A percentile compares a stretch with the other conserved stretches of the same genome.
Evolutionary conservation across 2,329 filamentous ascomycete species (phyloP).

Genomic region (Herpotrichia juniperi): DNA sequence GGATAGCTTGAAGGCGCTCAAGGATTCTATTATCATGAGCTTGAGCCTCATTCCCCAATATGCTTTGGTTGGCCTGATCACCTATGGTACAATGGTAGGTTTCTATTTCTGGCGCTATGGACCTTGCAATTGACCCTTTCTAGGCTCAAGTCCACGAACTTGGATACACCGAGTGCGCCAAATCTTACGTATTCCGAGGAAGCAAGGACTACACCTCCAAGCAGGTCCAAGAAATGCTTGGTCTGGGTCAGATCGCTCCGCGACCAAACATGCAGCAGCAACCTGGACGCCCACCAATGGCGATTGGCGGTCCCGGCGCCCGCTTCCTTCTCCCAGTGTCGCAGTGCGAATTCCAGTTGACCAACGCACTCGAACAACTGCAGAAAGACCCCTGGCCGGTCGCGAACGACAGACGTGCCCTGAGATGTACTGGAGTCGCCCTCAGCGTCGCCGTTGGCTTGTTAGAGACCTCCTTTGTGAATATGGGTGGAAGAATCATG

Average conservation of each 20-base stretch:
- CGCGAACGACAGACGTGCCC: slow-evolving; percentile 85
- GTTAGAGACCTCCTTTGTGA: slow-evolving; percentile 93
- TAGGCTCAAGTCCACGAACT: slow-evolving; percentile 96
- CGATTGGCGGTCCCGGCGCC: slow-evolving; percentile 79
- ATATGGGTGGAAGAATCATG: slow-evolving; percentile 95
- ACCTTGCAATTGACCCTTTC: slow-evolving; percentile 19
- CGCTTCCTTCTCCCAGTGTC: slow-evolving; percentile 93
- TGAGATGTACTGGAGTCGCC: slow-evolving; percentile 95
- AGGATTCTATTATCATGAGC: slow-evolving; percentile 87
- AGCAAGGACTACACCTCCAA: slow-evolving; percentile 98
- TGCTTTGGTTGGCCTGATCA: slow-evolving; percentile 81
- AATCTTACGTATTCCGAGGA: slow-evolving; percentile 97
- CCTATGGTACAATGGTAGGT: slow-evolving; percentile 87
- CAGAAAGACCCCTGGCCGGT: slow-evolving; percentile 99
- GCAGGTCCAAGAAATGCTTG: slow-evolving; percentile 99
- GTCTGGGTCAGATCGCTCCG: slow-evolving; percentile 73
- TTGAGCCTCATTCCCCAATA: slow-evolving; percentile 81
- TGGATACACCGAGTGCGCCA: slow-evolving; percentile 96
- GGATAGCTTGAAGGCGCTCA: slow-evolving; percentile 80
- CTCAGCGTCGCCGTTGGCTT: slow-evolving; percentile 92
- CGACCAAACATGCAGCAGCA: slow-evolving; percentile 73
- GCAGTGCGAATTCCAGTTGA: slow-evolving; percentile 96
- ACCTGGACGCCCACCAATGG: slow-evolving; percentile 71
- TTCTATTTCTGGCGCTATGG: not conserved
- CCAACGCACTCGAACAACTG: slow-evolving; percentile 91